These are phyloP conservation scores for Ogataea angusta DNA, from an alignment of 805 yeast genomes.

Conservation along the genomic window DNA sequence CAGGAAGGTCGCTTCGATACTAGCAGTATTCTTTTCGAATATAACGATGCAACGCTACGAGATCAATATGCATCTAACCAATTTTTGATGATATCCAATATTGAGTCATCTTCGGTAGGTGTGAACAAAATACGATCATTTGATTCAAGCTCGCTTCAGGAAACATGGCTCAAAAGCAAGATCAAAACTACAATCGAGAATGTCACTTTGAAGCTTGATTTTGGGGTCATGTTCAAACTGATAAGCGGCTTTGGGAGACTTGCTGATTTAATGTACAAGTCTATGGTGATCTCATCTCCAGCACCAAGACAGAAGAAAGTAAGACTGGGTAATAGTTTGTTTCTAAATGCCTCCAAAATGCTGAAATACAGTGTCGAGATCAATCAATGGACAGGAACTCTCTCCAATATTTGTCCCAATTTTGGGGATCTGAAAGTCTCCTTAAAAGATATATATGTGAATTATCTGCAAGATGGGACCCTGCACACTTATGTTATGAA, in stretches of 20 bases:
- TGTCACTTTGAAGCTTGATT: constrained; percentile 29
- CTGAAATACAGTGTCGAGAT: constrained; percentile 16
- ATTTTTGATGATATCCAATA: constrained; percentile 26
- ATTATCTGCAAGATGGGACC: constrained; percentile 16
- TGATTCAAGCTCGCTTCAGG: constrained; percentile 31
- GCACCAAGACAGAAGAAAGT: constrained; percentile 13
- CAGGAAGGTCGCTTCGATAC: constrained; percentile 32
- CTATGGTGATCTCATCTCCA: not conserved
- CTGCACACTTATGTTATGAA: constrained; percentile 16
- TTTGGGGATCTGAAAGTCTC: constrained; percentile 34
- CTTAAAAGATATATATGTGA: constrained; percentile 18
- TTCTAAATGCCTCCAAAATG: constrained; percentile 18
- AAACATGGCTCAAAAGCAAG: constrained; percentile 19
- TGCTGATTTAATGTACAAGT: not conserved
- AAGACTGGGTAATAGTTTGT: constrained; percentile 27
- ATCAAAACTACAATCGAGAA: constrained; percentile 18
- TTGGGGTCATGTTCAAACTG: constrained; percentile 29
- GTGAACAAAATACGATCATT: constrained; percentile 20
- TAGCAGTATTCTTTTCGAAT: constrained; percentile 32
- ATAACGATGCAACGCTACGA: not conserved
- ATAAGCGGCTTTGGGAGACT: constrained; percentile 7
- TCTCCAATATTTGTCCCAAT: constrained; percentile 22
- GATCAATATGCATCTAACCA: constrained; percentile 13
- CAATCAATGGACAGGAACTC: constrained; percentile 10
- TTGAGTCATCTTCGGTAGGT: constrained; percentile 3